Percentiles rank a stretch among this genome's conserved stretches.
These are phyloP conservation scores for Amorphotheca resinae DNA, from an alignment of 495 filamentous ascomycete species.

Conservation along the genomic window DNA sequence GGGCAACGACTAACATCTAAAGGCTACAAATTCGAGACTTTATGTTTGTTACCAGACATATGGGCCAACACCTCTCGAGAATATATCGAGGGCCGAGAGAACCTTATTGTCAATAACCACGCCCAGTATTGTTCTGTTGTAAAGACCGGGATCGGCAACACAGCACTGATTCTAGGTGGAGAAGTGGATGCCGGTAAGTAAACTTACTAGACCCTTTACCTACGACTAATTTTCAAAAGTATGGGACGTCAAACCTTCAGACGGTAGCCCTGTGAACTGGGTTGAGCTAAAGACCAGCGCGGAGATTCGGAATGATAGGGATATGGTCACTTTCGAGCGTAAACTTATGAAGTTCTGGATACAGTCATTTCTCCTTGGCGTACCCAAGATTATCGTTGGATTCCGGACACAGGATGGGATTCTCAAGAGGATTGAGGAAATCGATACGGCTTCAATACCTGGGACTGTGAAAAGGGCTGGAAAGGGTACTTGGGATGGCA, in stretches of 20 bases:
- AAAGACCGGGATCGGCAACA: conserved; percentile 66
- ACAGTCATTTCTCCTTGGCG: conserved; percentile 87
- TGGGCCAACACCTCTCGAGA: conserved; percentile 61
- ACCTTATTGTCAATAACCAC: conserved; percentile 66
- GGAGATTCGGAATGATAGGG: conserved; percentile 50
- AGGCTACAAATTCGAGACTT: conserved; percentile 95
- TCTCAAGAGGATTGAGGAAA: conserved; percentile 55
- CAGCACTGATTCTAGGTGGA: conserved; percentile 67
- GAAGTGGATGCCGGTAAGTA: conserved; percentile 72
- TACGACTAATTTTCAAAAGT: conserved; percentile 33
- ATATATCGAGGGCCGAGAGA: conserved; percentile 62
- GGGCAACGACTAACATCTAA: not conserved
- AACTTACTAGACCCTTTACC: conserved; percentile 26
- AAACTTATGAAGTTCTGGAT: conserved; percentile 94
- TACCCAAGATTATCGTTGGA: conserved; percentile 83
- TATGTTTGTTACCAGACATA: conserved; percentile 57
- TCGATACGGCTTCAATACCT: conserved; percentile 68
- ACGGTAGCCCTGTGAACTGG: conserved; percentile 64
- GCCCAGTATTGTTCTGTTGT: conserved; percentile 93
- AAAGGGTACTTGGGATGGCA: conserved; percentile 67
- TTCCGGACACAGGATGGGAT: conserved; percentile 67
- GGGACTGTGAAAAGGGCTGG: conserved; percentile 52
- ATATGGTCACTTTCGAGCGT: conserved; percentile 64
- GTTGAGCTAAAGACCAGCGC: conserved; percentile 87
- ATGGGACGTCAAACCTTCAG: conserved; percentile 64